phyloP scores from a whole-genome alignment of 129 eudicot species.

The Chrysanthemum makinoi region DNA sequence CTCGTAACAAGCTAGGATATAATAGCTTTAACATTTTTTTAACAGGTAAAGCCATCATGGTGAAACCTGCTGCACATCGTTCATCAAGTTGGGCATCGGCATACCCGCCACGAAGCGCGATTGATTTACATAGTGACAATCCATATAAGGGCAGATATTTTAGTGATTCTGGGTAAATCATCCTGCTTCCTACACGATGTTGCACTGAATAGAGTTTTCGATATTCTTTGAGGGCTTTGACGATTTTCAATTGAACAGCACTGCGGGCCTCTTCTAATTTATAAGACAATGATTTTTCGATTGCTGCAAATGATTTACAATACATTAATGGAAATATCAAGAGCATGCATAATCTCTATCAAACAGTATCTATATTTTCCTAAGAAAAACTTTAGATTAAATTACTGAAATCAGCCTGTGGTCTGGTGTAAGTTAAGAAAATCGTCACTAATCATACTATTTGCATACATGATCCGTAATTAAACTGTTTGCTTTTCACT shows the following conservation, averaged over 20 bases:
- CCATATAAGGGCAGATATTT: conserved; percentile 78
- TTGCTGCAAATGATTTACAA: conserved; percentile 50
- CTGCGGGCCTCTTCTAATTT: conserved; percentile 90
- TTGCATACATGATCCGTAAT: no score
- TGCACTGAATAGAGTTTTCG: conserved; percentile 86
- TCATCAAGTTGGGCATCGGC: conserved; percentile 91
- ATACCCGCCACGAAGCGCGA: conserved; percentile 87
- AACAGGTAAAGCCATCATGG: conserved; percentile 98
- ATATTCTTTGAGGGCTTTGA: conserved; percentile 90
- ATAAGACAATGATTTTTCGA: conserved; percentile 78
- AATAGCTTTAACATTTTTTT: conserved; percentile 70
- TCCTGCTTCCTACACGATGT: conserved; percentile 78
- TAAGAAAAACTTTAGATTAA: no score
- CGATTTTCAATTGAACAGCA: conserved; percentile 60
- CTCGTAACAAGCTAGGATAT: conserved; percentile 75
- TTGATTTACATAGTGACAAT: conserved; percentile 69
- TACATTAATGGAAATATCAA: not conserved
- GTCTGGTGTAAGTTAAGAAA: no score
- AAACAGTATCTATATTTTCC: not conserved
- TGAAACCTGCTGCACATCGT: conserved; percentile 90
- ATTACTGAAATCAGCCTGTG: no score
- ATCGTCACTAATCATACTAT: no score
- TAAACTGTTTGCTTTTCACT: no score
- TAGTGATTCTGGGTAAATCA: conserved; percentile 97
- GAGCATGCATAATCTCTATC: conserved; percentile 2